A percentile compares a stretch with the other conserved stretches of the same genome.
Evolutionary conservation across 2,329 filamentous ascomycete genomes (phyloP).

Genomic region (Colletotrichum kahawae): DNA sequence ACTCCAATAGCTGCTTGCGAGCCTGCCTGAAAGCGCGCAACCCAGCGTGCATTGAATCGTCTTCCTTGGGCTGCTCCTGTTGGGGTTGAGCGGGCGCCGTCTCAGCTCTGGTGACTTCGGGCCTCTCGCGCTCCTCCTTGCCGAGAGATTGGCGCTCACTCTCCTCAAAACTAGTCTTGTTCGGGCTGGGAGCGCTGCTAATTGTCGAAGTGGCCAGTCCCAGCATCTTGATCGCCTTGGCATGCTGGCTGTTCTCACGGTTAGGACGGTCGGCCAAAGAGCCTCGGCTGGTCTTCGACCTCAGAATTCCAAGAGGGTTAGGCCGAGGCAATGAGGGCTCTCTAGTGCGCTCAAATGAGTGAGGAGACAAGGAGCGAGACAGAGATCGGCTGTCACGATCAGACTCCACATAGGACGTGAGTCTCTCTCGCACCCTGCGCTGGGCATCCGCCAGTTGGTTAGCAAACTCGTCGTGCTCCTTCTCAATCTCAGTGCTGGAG

Average conservation of each 20-base stretch:
- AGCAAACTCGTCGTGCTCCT: constrained; percentile 73
- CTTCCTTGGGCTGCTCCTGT: constrained; percentile 31
- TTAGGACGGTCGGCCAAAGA: constrained; percentile 60
- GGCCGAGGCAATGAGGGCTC: constrained; percentile 43
- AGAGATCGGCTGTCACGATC: constrained; percentile 51
- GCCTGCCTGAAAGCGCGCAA: constrained; percentile 63
- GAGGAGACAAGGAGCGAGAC: constrained; percentile 49
- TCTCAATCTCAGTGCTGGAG: constrained; percentile 40
- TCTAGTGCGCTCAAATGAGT: constrained; percentile 38
- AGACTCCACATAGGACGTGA: constrained; percentile 71
- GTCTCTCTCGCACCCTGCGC: constrained; percentile 73
- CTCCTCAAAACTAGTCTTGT: constrained; percentile 41
- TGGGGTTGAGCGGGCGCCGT: constrained; percentile 8
- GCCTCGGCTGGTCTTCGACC: constrained; percentile 70
- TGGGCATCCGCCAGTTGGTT: constrained; percentile 71
- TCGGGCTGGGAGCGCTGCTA: constrained; percentile 43
- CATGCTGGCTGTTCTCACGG: constrained; percentile 45
- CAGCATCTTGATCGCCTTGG: constrained; percentile 67
- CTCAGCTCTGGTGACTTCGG: background rate
- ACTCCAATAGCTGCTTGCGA: constrained; percentile 58
- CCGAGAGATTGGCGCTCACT: constrained; percentile 31
- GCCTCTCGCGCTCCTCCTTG: constrained; percentile 27
- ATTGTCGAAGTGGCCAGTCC: constrained; percentile 54
- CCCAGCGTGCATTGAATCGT: constrained; percentile 52
- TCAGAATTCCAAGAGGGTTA: constrained; percentile 68